Percentiles rank a stretch among this genome's conserved stretches.
These are phyloP conservation scores for Calonectria leucothoes DNA, from an alignment of 2,329 filamentous ascomycete species.

Conservation along the genomic window DNA sequence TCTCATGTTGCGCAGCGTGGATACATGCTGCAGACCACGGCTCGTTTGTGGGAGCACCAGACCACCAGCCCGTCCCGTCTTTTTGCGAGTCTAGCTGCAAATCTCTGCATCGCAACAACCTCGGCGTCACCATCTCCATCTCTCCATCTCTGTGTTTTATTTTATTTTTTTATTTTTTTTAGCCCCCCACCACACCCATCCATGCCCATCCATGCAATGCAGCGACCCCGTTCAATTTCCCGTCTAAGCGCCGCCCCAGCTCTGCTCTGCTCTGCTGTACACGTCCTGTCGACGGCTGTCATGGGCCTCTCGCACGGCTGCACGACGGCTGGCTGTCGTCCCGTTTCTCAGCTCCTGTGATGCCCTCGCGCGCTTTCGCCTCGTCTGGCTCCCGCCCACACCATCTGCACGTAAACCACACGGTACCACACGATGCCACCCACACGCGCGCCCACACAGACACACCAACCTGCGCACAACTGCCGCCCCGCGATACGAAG, in stretches of 20 bases:
- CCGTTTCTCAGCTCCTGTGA: constrained; percentile 12
- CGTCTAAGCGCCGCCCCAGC: constrained; percentile 24
- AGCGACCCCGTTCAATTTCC: constrained; percentile 41
- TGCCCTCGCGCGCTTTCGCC: not conserved
- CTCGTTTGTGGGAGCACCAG: constrained; percentile 21
- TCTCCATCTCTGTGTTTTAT: not conserved
- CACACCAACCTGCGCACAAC: not conserved
- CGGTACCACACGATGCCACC: not conserved
- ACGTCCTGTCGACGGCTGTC: constrained; percentile 14
- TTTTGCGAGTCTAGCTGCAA: not conserved
- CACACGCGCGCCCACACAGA: no score
- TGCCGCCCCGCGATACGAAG: not conserved
- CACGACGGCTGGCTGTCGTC: constrained; percentile 41
- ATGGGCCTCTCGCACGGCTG: constrained; percentile 29
- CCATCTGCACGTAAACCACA: not conserved
- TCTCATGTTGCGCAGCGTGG: constrained; percentile 34
- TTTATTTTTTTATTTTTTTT: not conserved
- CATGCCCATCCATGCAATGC: constrained; percentile 36
- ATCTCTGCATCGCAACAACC: constrained; percentile 8
- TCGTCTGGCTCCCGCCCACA: not conserved
- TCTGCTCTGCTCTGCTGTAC: no score
- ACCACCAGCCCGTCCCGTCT: not conserved
- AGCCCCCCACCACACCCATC: not conserved
- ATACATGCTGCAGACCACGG: constrained; percentile 31
- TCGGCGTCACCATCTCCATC: not conserved